Percentiles rank a stretch among this genome's conserved stretches.
Conservation (phyloP, 208 protist genomes). For the Leishmania mexicana region DNA sequence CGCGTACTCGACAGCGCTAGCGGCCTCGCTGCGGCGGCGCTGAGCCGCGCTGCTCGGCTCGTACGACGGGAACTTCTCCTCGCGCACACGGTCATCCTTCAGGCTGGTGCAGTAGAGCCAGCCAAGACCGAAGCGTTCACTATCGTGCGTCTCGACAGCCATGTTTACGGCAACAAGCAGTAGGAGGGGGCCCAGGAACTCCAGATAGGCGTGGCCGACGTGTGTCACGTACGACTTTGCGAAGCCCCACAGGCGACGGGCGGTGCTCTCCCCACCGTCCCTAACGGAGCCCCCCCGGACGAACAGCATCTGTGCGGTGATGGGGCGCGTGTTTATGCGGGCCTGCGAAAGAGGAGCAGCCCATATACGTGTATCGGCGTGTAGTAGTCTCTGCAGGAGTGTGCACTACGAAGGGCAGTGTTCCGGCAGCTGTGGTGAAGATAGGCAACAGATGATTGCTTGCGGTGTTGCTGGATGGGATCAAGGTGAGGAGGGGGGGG, state of each 20-base stretch:
- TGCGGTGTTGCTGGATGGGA: not conserved
- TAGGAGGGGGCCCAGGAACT: slow-evolving; percentile 55
- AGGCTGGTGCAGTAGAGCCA: slow-evolving; percentile 69
- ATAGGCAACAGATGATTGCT: not conserved
- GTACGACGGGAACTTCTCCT: slow-evolving; percentile 81
- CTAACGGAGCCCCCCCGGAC: slow-evolving; percentile 22
- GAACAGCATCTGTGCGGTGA: slow-evolving; percentile 11
- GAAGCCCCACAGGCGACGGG: slow-evolving; percentile 34
- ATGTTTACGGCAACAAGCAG: slow-evolving; percentile 58
- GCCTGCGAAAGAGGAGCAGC: not conserved
- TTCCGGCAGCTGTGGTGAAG: not conserved
- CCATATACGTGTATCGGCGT: not conserved
- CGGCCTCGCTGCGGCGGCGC: slow-evolving; percentile 68
- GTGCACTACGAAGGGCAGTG: not conserved
- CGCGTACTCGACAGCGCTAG: slow-evolving; percentile 69
- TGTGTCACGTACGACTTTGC: slow-evolving; percentile 59
- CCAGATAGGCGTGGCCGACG: slow-evolving; percentile 51
- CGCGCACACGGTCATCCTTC: slow-evolving; percentile 66
- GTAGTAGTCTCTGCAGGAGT: not conserved
- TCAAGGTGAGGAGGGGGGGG: not conserved
- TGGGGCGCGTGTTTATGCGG: slow-evolving; percentile 6
- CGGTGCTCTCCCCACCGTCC: slow-evolving; percentile 20
- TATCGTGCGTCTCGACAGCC: slow-evolving; percentile 63
- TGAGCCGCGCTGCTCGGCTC: slow-evolving; percentile 66
- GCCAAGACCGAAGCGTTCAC: slow-evolving; percentile 76